Percentiles rank a stretch among this genome's conserved stretches.
Conservation (phyloP, 2,329 filamentous ascomycete genomes). For the Coniochaeta prunicola region DNA sequence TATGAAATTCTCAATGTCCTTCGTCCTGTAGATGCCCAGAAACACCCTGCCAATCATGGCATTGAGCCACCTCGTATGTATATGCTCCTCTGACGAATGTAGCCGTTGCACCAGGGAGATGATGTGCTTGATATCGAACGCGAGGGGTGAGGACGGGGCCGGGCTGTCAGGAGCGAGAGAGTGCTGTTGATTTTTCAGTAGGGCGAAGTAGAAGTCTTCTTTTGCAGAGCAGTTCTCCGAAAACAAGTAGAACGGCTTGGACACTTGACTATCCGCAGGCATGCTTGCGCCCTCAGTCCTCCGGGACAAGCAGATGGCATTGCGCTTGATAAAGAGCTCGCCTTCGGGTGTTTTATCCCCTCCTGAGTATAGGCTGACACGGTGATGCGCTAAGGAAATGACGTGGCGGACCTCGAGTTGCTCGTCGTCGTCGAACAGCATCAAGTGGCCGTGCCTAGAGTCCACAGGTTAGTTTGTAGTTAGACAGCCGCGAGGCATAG, state of each 20-base stretch:
- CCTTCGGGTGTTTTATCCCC: conserved; percentile 75
- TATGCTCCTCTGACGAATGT: conserved; percentile 84
- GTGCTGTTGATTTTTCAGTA: conserved; percentile 77
- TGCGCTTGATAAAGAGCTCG: conserved; percentile 92
- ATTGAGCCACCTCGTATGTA: conserved; percentile 91
- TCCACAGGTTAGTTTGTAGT: conserved; percentile 6
- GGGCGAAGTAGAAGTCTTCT: conserved; percentile 94
- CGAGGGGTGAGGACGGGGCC: conserved; percentile 62
- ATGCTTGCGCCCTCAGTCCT: conserved; percentile 47
- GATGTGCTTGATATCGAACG: conserved; percentile 79
- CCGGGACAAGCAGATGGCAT: conserved; percentile 75
- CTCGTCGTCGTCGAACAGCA: conserved; percentile 94
- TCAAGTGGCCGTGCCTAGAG: conserved; percentile 79
- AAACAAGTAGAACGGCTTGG: conserved; percentile 89
- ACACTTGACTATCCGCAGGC: conserved; percentile 46
- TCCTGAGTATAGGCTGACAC: conserved; percentile 77
- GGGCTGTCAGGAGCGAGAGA: conserved; percentile 42
- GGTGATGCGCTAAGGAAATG: conserved; percentile 83
- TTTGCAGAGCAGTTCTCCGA: conserved; percentile 94
- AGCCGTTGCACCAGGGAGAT: conserved; percentile 84
- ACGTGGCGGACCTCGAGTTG: conserved; percentile 95
- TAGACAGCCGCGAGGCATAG: neutral
- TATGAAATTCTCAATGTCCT: conserved; percentile 71
- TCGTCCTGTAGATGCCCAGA: conserved; percentile 77
- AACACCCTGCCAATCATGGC: conserved; percentile 85